A percentile compares a stretch with the other conserved stretches of the same genome.
These are phyloP conservation scores for Xeromyces bisporus DNA, from an alignment of 495 filamentous ascomycete genomes.

Conservation along the genomic window DNA sequence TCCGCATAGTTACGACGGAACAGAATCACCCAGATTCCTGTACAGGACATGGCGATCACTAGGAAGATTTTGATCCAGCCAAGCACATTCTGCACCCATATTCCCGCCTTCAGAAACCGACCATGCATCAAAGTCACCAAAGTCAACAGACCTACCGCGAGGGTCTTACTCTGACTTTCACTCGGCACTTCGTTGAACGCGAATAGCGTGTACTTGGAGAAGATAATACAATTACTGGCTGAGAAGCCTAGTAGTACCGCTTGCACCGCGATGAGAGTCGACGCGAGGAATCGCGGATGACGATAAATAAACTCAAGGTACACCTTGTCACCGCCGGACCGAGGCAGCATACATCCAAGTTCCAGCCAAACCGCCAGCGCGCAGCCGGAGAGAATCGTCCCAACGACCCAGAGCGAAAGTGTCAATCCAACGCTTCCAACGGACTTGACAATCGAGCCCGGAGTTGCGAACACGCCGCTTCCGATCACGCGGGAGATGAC, in stretches of 20 bases:
- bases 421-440: constrained; percentile 52
- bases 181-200: constrained; percentile 16
- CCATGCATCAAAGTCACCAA: constrained; percentile 23
- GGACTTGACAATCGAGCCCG: constrained; percentile 47
- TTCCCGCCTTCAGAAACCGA: constrained; percentile 19
- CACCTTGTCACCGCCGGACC: constrained; percentile 52
- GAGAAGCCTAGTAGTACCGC: constrained; percentile 56
- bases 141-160: constrained; percentile 22
- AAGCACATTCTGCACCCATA: constrained; percentile 29
- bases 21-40: constrained; percentile 26
- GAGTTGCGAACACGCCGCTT: constrained; percentile 59
- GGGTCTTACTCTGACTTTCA: constrained; percentile 18
- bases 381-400: constrained; percentile 41
- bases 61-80: constrained; percentile 32
- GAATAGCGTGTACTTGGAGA: constrained; percentile 29
- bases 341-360: constrained; percentile 55
- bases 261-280: constrained; percentile 48
- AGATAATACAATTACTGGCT: constrained; percentile 28
- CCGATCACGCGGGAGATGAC: constrained; percentile 63
- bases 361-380: constrained; percentile 47
- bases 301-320: constrained; percentile 61
- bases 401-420: constrained; percentile 45
- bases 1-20: constrained; percentile 9
- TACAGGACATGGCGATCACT: constrained; percentile 26
- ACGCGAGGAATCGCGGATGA: constrained; percentile 49